phyloP scores from a whole-genome alignment of 352 stramenopile species.

The Phytophthora ramorum region DNA sequence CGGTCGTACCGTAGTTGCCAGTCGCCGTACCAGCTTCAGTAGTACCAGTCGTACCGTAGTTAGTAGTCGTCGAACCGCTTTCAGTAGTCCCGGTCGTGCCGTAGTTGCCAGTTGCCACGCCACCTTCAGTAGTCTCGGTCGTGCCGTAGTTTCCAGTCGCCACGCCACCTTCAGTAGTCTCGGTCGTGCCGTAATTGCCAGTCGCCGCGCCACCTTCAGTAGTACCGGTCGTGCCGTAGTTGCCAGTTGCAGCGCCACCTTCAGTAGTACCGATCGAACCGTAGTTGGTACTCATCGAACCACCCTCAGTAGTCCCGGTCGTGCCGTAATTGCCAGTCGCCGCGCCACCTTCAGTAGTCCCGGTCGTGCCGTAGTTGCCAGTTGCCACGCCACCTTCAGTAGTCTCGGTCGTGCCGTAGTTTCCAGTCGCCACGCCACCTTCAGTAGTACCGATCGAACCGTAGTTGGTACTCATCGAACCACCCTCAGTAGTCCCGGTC shows the following conservation, averaged over 20 bases:
- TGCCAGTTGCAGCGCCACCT: neutral
- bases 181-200: neutral
- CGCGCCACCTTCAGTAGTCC: conserved; percentile 1
- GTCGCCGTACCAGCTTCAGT: neutral
- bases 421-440: neutral
- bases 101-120: too few species aligned
- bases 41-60: too few species aligned
- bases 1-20: neutral
- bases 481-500: neutral
- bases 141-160: neutral
- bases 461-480: neutral
- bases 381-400: neutral
- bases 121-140: conserved; percentile 2
- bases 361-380: neutral
- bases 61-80: neutral
- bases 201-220: conserved; percentile 1
- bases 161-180: neutral
- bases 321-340: neutral
- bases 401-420: neutral
- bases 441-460: neutral
- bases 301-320: neutral
- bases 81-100: neutral
- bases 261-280: neutral
- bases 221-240: neutral
- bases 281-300: neutral